Base-by-base conservation (phyloP, 2,329 filamentous ascomycete genomes). In the Periconia digitata region DNA sequence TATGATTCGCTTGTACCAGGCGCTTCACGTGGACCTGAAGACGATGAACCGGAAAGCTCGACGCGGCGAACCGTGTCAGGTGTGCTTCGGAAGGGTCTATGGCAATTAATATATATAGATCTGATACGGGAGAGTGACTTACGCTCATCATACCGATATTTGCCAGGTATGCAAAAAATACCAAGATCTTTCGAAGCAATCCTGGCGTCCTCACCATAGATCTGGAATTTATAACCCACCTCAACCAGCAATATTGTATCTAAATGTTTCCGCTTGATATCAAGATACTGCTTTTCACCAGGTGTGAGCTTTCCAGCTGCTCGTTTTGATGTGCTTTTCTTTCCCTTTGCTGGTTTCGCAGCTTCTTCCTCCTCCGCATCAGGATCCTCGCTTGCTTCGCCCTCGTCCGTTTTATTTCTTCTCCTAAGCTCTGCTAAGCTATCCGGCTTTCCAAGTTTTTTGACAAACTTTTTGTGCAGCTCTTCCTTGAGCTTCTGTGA, bases 181-280 rank as follows among this genome's bases (percentile, higher is more conserved):
- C 90, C 89, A 41, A 99, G 78, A 68, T 92, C 90, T 70, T 92
- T 95, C 12, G 92, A 89, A 4, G 92, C 94, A 45, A 85, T 83
- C 44, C 91, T 83, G 8, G 94, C 94, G 75, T 99, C 94, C 63
- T 97, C 92, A 10, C 94, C 94, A 66, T 96, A 96, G 75, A 99
- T 96, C 27, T 89, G 86, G 73, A 95, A 99, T 69, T 99, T 99
- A 75, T 99, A 99, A 43, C 94, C 94, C 8, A 97, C 94, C 69
- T 99, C 92, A 44, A 97, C 85, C 12, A 97, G 88, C 45, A 99
- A 79, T 17, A 99, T 63, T 0, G 92, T 94, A 66, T 97, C 94
- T 75, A 90, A 81, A 67, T 97, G 86, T 59, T 92, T 89, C 51
- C 85, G 81, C 74, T 99, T 99, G 71, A 99, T 95, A 16, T 95